Conservation (phyloP, 1,284 basidiomycete species). For the Boletus semigastroideus region DNA sequence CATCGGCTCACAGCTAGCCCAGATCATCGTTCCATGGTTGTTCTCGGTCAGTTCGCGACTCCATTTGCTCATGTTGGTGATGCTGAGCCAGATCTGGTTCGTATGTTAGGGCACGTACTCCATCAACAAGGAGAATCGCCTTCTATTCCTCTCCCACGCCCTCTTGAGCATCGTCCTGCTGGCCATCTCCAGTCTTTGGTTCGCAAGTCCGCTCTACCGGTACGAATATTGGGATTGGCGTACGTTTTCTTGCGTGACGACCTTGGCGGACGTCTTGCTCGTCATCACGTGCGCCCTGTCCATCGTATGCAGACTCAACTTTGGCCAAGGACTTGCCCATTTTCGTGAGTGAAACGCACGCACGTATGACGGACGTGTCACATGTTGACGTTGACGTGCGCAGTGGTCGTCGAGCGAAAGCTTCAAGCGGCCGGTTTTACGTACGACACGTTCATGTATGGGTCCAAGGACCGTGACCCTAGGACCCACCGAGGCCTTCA, state of each 20-base stretch:
- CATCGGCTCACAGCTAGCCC: conserved; percentile 1
- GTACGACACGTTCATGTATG: conserved; percentile 14
- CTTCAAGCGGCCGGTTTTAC: conserved; percentile 20
- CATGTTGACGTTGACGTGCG: not conserved
- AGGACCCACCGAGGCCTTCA: not conserved
- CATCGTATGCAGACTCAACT: conserved; percentile 48
- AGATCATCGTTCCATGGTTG: conserved; percentile 52
- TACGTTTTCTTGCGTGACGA: conserved; percentile 48
- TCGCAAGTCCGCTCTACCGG: conserved; percentile 47
- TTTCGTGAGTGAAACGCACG: conserved; percentile 39
- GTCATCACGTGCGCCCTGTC: conserved; percentile 40
- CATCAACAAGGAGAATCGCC: conserved; percentile 45
- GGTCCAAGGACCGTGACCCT: not conserved
- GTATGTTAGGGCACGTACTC: conserved; percentile 47
- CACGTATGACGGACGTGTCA: not conserved
- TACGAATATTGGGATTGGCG: conserved; percentile 49
- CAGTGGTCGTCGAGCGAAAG: conserved; percentile 19
- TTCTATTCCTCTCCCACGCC: conserved; percentile 43
- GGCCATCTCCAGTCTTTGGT: conserved; percentile 42
- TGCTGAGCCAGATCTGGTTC: not conserved
- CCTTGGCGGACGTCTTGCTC: conserved; percentile 42
- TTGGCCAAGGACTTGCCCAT: conserved; percentile 50
- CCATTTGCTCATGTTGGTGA: not conserved
- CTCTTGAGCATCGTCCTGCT: conserved; percentile 43
- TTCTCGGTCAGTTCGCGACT: conserved; percentile 35